phyloP scores from a whole-genome alignment of 169 alveolate species.

The Cyclospora cayetanensis region DNA sequence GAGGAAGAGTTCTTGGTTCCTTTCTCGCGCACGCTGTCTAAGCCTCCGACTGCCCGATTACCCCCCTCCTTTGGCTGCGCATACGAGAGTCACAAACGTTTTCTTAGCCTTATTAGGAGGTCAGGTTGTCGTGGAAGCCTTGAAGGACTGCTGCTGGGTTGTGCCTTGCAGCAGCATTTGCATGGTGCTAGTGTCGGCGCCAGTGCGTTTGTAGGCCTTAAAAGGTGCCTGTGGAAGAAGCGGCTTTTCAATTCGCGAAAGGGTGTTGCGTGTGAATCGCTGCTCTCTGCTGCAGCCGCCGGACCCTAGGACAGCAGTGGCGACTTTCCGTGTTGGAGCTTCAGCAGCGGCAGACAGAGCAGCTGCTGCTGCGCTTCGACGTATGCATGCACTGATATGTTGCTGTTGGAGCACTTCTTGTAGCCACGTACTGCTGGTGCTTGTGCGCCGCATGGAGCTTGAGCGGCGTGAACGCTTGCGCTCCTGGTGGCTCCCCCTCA shows the following conservation, averaged over 20 bases:
- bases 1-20: too few species aligned
- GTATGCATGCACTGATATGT: not conserved
- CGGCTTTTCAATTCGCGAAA: not conserved
- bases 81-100: not conserved
- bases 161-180: not conserved
- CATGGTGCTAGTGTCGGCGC: not conserved
- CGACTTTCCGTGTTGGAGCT: not conserved
- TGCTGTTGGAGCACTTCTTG: not conserved
- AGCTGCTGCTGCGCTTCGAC: conserved; percentile 23
- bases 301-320: conserved; percentile 41
- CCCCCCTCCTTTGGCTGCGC: not conserved
- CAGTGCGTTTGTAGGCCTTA: not conserved
- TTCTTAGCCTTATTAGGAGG: not conserved
- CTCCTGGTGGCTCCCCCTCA: too few species aligned
- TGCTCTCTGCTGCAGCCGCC: conserved; percentile 2
- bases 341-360: conserved; percentile 19
- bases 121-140: not conserved
- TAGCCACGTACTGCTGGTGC: not conserved
- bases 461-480: not conserved
- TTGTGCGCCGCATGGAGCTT: not conserved
- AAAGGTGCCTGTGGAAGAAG: not conserved
- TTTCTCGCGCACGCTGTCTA: too few species aligned
- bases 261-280: not conserved
- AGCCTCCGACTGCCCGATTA: not conserved
- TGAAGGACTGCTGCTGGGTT: not conserved